Evolutionary conservation across 495 filamentous ascomycete species (phyloP).

Genomic region (Aspergillus campestris): DNA sequence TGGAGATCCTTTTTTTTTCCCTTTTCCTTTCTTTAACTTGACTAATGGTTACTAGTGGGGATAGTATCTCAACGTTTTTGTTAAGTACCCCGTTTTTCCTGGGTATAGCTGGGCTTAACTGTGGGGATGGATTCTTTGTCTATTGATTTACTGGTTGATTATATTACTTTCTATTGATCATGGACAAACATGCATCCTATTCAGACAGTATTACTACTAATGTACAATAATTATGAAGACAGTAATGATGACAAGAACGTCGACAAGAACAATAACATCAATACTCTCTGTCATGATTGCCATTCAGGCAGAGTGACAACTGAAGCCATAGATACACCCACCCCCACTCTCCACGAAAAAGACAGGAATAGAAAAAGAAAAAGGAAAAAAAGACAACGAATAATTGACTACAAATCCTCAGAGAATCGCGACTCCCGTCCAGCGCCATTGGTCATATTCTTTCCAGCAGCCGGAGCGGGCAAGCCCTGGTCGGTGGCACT

Average conservation of each 20-base stretch:
- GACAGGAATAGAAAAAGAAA: neutral
- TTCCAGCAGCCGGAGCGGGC: constrained; percentile 29
- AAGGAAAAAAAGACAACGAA: constrained; percentile 7
- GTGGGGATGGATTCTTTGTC: too few relatives aligned
- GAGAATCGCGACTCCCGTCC: constrained; percentile 42
- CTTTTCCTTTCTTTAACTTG: too few relatives aligned
- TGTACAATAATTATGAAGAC: too few relatives aligned
- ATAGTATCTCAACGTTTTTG: too few relatives aligned
- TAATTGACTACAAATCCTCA: constrained; percentile 34
- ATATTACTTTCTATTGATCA: neutral
- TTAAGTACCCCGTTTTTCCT: too few relatives aligned
- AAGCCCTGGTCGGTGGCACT: constrained; percentile 41
- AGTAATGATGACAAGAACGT: neutral
- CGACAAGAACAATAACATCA: too few relatives aligned
- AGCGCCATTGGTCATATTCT: constrained; percentile 26
- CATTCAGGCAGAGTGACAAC: neutral
- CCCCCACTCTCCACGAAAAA: too few relatives aligned
- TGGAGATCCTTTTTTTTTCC: constrained; percentile 4
- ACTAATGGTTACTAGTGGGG: too few relatives aligned
- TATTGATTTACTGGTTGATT: neutral
- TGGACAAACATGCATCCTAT: neutral
- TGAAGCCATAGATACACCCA: constrained; percentile 1
- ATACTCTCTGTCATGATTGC: neutral
- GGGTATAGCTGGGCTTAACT: too few relatives aligned
- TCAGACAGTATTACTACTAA: neutral